phyloP scores from a whole-genome alignment of 176 grass and related monocot species.

The Triticum monococcum region DNA sequence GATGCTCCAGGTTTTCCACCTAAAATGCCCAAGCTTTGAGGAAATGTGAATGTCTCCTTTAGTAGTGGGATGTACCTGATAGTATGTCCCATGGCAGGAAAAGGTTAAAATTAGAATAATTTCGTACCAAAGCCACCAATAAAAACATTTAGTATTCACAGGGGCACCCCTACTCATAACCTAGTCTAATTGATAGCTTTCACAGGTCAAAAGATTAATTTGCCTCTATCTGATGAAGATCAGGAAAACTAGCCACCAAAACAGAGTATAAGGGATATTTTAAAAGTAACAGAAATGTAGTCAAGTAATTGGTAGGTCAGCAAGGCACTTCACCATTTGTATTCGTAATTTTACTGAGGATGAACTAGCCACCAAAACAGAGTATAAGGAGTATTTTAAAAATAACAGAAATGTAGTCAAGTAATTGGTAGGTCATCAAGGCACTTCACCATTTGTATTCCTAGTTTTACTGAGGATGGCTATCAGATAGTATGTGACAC shows the following conservation, averaged over 20 bases:
- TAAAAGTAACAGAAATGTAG: neutral
- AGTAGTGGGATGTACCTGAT: constrained; percentile 91
- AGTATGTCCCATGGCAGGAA: constrained; percentile 13
- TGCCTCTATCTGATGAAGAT: neutral
- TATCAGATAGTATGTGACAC: constrained; percentile 53
- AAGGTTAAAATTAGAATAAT: constrained; percentile 4
- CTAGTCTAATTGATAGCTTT: neutral
- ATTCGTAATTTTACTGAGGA: neutral
- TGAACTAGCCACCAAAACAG: neutral
- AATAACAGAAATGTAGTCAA: neutral
- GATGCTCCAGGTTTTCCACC: constrained; percentile 95
- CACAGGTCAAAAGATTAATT: neutral
- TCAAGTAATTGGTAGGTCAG: neutral
- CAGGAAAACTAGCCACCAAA: neutral
- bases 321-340: neutral
- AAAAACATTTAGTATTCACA: constrained; percentile 21
- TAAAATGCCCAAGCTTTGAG: constrained; percentile 96
- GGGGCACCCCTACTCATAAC: neutral
- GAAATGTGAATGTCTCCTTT: constrained; percentile 92
- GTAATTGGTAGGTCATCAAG: neutral
- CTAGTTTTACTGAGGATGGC: neutral
- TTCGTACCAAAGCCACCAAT: constrained; percentile 24
- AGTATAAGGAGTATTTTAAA: neutral
- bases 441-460: neutral
- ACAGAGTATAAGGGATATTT: neutral